These are phyloP conservation scores for Talaromyces sp. DNA, from an alignment of 2,329 filamentous ascomycete genomes.

Conservation along the genomic window DNA sequence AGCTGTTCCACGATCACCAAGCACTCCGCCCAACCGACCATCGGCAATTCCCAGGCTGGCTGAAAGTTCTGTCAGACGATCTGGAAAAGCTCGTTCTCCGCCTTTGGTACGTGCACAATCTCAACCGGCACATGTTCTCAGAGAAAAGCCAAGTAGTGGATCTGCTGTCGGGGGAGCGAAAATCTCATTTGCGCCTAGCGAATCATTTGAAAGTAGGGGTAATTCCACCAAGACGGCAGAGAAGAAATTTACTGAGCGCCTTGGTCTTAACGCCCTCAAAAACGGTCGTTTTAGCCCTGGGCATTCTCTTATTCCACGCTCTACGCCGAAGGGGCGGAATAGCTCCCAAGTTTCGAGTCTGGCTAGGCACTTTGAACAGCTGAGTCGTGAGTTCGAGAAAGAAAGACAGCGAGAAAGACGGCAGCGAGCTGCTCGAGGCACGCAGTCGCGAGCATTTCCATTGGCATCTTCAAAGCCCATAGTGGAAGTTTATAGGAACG, in stretches of 20 bases:
- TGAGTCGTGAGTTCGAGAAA: conserved; percentile 95
- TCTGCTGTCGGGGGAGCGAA: conserved; percentile 26
- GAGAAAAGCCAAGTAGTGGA: conserved; percentile 28
- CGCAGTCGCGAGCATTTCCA: conserved; percentile 79
- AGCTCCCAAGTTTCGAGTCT: conserved; percentile 85
- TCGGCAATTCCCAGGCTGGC: conserved; percentile 45
- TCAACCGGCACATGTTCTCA: conserved; percentile 48
- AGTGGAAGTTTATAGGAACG: conserved; percentile 92
- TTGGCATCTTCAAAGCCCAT: conserved; percentile 92
- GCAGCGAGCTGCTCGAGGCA: conserved; percentile 74
- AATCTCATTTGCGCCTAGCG: conserved; percentile 24
- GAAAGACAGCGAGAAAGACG: conserved; percentile 85
- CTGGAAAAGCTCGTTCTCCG: conserved; percentile 46
- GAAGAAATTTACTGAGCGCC: conserved; percentile 75
- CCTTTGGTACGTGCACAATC: conserved; percentile 55
- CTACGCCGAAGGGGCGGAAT: conserved; percentile 70
- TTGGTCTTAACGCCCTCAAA: conserved; percentile 69
- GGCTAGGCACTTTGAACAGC: conserved; percentile 92
- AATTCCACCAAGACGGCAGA: conserved; percentile 54
- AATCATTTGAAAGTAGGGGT: conserved; percentile 23
- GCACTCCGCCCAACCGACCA: conserved; percentile 30
- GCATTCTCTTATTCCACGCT: conserved; percentile 82
- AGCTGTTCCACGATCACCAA: conserved; percentile 13
- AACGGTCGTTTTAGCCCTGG: conserved; percentile 50
- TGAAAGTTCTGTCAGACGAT: conserved; percentile 41